Conservation (phyloP, 2,329 filamentous ascomycete species). For the Paradendryphiella salina region DNA sequence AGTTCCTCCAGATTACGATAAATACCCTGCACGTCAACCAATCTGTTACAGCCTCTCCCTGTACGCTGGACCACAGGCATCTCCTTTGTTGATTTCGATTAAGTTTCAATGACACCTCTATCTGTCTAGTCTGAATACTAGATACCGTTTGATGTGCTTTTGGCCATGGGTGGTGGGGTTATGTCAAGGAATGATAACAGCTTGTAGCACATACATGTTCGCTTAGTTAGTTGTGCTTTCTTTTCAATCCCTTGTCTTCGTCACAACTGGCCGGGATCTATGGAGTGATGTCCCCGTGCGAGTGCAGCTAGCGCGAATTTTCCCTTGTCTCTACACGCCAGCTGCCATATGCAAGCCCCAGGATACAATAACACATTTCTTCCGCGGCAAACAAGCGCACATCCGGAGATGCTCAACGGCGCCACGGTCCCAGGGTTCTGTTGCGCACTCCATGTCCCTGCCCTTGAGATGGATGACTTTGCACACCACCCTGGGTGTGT, state of each 20-base stretch:
- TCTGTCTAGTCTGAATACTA: conserved; percentile 24
- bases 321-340: conserved; percentile 22
- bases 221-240: background rate
- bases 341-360: conserved; percentile 2
- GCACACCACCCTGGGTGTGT: conserved; percentile 54
- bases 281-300: background rate
- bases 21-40: background rate
- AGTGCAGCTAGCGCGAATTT: conserved; percentile 17
- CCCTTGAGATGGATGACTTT: background rate
- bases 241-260: background rate
- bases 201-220: background rate
- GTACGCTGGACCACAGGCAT: conserved; percentile 6
- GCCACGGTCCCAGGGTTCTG: conserved; percentile 10
- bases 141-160: conserved; percentile 2
- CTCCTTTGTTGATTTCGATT: conserved; percentile 7
- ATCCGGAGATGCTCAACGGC: conserved; percentile 3
- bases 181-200: background rate
- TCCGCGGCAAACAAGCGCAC: conserved; percentile 21
- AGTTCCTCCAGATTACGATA: background rate
- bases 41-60: background rate
- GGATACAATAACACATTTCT: conserved; percentile 1
- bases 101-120: conserved; percentile 1
- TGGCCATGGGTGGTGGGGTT: background rate
- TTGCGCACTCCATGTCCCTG: background rate
- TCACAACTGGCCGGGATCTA: background rate